These are phyloP conservation scores for Botrytis medusae DNA, from an alignment of 2,329 filamentous ascomycete species.

Conservation along the genomic window DNA sequence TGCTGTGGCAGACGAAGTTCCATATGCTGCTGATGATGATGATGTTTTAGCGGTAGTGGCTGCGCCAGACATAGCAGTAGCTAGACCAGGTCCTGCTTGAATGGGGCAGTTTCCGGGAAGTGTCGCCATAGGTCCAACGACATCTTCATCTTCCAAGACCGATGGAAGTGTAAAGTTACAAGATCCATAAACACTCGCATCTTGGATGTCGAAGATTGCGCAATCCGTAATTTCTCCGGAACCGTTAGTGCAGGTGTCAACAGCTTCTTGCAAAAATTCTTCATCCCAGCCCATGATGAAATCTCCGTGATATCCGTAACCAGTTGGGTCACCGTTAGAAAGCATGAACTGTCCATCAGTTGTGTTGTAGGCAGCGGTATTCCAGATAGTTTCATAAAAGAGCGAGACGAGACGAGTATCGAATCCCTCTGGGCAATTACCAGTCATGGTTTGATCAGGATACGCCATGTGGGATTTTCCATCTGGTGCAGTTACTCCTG, in stretches of 20 bases:
- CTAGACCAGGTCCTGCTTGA: slow-evolving; percentile 45
- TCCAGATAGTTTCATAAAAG: slow-evolving; percentile 84
- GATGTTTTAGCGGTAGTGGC: slow-evolving; percentile 18
- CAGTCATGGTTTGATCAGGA: slow-evolving; percentile 72
- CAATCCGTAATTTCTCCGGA: slow-evolving; percentile 74
- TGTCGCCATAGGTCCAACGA: slow-evolving; percentile 49
- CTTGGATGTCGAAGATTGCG: slow-evolving; percentile 64
- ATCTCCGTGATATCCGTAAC: slow-evolving; percentile 77
- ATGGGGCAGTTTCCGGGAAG: slow-evolving; percentile 66
- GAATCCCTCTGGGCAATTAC: slow-evolving; percentile 70
- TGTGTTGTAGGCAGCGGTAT: slow-evolving; percentile 64
- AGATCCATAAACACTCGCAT: slow-evolving; percentile 50
- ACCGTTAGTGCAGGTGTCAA: slow-evolving; percentile 70
- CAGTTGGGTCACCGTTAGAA: slow-evolving; percentile 74
- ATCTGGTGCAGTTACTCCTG: slow-evolving; percentile 53
- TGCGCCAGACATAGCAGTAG: slow-evolving; percentile 22
- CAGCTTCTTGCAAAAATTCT: slow-evolving; percentile 67
- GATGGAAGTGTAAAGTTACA: slow-evolving; percentile 66
- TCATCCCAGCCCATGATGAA: slow-evolving; percentile 78
- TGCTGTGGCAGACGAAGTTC: not conserved
- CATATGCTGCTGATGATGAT: slow-evolving; percentile 25
- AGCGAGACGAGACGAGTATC: slow-evolving; percentile 69
- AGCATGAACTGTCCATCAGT: slow-evolving; percentile 70
- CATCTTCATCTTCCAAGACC: slow-evolving; percentile 58
- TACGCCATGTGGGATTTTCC: slow-evolving; percentile 72